phyloP scores from a whole-genome alignment of 164 flowering plant species.

The Aristolochia fimbriata region DNA sequence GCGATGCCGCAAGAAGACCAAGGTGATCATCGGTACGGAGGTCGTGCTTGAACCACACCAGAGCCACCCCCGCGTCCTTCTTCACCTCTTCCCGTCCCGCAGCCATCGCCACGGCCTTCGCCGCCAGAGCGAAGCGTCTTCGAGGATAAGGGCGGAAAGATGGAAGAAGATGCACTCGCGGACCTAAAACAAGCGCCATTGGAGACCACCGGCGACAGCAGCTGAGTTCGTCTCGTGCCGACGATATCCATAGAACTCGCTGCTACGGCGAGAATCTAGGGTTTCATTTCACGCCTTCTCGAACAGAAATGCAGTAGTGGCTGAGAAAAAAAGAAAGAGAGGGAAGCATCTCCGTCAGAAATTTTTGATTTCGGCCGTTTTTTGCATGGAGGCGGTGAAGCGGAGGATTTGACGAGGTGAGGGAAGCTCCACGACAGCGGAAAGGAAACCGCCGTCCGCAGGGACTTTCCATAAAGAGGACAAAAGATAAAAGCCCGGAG shows the following conservation, averaged over 20 bases:
- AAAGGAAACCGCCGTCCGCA: not conserved
- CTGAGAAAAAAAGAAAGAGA: constrained; percentile 4
- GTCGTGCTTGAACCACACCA: constrained; percentile 87
- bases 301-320: constrained; percentile 3
- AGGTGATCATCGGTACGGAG: constrained; percentile 81
- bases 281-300: constrained; percentile 2
- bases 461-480: not conserved
- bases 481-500: no score
- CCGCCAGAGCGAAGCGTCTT: constrained; percentile 2
- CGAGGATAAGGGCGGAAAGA: constrained; percentile 4
- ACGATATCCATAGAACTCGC: constrained; percentile 9
- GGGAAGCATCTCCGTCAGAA: not conserved
- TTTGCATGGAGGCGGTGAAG: not conserved
- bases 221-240: not conserved
- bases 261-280: not conserved
- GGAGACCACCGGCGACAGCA: constrained; percentile 2
- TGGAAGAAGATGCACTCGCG: constrained; percentile 14
- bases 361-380: no score
- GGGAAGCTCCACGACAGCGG: constrained; percentile 5
- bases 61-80: constrained; percentile 23
- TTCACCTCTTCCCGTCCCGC: constrained; percentile 1
- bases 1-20: constrained; percentile 56
- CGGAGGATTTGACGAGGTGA: constrained; percentile 5
- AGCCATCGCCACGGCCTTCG: not conserved
- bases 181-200: constrained; percentile 26